These are phyloP conservation scores for Paramecium biaurelia DNA, from an alignment of 73 alveolate species.

Conservation along the genomic window DNA sequence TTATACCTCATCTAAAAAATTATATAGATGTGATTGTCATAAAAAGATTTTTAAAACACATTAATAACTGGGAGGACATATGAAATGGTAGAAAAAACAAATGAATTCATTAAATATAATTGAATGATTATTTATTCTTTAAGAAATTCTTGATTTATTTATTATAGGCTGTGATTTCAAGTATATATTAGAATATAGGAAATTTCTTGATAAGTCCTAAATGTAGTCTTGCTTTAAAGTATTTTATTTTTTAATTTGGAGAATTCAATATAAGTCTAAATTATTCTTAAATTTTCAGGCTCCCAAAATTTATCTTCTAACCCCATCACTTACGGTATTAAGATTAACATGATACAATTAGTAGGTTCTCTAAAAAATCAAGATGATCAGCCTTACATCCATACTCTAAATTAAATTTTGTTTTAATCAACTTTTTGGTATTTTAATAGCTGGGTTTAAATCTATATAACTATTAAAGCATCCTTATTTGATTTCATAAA, in stretches of 20 bases:
- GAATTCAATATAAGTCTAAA: constrained; percentile 24
- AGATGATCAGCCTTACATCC: no score
- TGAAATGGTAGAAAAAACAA: no score
- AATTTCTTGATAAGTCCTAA: neutral
- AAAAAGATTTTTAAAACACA: neutral
- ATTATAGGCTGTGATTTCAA: neutral
- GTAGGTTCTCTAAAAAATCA: no score
- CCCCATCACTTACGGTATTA: neutral
- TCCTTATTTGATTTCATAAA: no score
- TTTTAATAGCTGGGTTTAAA: no score
- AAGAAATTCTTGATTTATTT: no score
- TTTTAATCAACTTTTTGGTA: no score
- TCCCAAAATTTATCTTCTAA: neutral
- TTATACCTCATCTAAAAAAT: neutral
- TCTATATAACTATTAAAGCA: no score
- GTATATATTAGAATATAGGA: no score
- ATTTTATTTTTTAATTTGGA: neutral
- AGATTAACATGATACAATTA: no score
- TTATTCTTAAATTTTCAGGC: neutral
- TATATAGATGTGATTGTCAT: neutral
- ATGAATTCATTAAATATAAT: neutral
- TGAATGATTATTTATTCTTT: neutral
- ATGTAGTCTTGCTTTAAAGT: neutral
- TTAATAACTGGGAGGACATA: neutral
- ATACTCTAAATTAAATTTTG: no score